Evolutionary conservation across 805 yeast species (phyloP).

Genomic region (Teunomyces gatunensis): DNA sequence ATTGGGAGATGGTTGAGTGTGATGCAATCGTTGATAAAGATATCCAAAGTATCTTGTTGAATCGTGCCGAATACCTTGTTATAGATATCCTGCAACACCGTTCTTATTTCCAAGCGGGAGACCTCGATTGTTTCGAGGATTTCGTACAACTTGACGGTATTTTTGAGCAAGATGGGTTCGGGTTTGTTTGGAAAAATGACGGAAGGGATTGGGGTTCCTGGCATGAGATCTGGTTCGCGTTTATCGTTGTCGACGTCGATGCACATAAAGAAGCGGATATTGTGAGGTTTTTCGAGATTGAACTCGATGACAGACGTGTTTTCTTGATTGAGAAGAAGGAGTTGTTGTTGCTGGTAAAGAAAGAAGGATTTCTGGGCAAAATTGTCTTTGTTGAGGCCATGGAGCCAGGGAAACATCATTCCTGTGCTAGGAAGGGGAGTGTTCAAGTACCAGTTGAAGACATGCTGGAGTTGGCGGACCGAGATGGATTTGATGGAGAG

Average conservation of each 20-base stretch:
- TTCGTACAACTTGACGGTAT: constrained; percentile 54
- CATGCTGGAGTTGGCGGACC: constrained; percentile 11
- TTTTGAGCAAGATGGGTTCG: constrained; percentile 35
- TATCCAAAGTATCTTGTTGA: constrained; percentile 16
- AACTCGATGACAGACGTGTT: constrained; percentile 5
- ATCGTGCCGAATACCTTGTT: constrained; percentile 14
- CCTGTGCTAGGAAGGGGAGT: constrained; percentile 57
- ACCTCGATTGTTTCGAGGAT: constrained; percentile 49
- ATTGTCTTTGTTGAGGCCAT: constrained; percentile 64
- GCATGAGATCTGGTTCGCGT: background rate
- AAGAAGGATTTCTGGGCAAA: constrained; percentile 52
- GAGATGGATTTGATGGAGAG: constrained; percentile 14
- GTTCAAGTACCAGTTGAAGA: constrained; percentile 39
- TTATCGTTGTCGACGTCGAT: constrained; percentile 16
- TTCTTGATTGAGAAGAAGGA: background rate
- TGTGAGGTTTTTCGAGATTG: constrained; percentile 20
- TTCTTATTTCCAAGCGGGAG: constrained; percentile 33
- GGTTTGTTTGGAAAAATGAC: background rate
- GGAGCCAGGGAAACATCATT: constrained; percentile 85
- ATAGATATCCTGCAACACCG: constrained; percentile 19
- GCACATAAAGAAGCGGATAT: constrained; percentile 41
- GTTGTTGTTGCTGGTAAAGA: constrained; percentile 26
- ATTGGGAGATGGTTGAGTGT: constrained; percentile 46
- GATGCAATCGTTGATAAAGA: constrained; percentile 42
- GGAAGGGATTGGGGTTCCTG: background rate